Conservation (phyloP, 495 filamentous ascomycete genomes). For the Neurospora sublineolata region DNA sequence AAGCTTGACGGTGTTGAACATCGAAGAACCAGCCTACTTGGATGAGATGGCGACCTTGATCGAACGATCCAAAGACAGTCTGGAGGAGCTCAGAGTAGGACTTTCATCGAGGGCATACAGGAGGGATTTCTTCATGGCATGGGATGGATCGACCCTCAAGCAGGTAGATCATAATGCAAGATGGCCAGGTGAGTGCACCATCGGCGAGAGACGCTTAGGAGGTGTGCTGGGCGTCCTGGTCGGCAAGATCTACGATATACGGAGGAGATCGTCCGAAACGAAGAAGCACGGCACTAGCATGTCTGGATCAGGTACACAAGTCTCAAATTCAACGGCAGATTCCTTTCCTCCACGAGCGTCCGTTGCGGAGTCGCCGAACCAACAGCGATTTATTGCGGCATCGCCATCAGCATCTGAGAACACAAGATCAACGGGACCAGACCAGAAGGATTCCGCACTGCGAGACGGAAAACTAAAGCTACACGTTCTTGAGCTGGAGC, state of each 20-base stretch:
- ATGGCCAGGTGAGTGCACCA: constrained; percentile 40
- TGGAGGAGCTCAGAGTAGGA: constrained; percentile 71
- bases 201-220: constrained; percentile 42
- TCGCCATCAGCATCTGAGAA: neutral
- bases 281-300: neutral
- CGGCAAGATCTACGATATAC: constrained; percentile 52
- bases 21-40: constrained; percentile 78
- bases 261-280: constrained; percentile 7
- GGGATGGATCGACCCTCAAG: constrained; percentile 45
- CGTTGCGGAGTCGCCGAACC: neutral
- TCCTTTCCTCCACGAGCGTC: neutral
- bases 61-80: constrained; percentile 51
- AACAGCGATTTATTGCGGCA: neutral
- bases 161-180: constrained; percentile 45
- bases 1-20: constrained; percentile 73
- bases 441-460: constrained; percentile 6
- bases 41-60: constrained; percentile 83
- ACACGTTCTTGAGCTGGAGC: constrained; percentile 70
- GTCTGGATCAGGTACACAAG: neutral
- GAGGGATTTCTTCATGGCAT: constrained; percentile 48
- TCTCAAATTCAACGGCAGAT: neutral
- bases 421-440: neutral
- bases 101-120: constrained; percentile 51
- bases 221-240: constrained; percentile 67
- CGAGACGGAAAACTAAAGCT: constrained; percentile 51